Evolutionary conservation across 2,329 filamentous ascomycete genomes (phyloP), one percentile per base, ranked within the genome.

Genomic region (Claviceps fusiformis): DNA sequence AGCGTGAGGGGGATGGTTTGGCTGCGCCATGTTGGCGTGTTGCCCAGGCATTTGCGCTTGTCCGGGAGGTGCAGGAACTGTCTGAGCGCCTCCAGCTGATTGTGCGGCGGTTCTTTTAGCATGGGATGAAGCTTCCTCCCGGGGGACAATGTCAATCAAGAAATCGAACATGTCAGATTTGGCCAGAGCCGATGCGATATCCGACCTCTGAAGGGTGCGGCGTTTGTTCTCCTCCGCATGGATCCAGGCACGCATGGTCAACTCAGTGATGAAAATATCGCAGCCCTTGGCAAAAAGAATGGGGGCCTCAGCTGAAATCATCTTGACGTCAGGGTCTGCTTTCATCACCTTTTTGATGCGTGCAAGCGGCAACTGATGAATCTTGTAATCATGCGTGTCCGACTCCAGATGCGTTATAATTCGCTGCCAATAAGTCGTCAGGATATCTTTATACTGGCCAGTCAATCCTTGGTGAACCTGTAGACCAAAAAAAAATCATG

Each of bases 111-210:
- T 77, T 60, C 91, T 79, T 74, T 95, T 96, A 45, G 90, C 82
- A 67, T 91, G 89, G 27, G 86, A 83, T 10, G 87, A 80, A 41
- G 92, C 90, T 70, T 98, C 93, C 70, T 98, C 93, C 53, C 93
- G 85, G 3, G 93, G 93, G 6, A 98, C 93, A 59, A 98, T 98
- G 67, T 98, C 93, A 68, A 98, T 98, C 57, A 98, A 78, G 73
- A 98, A 98, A 73, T 98, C 93, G 70, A 98, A 98, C 93, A 98
- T 98, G 74, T 98, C 93, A 27, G 90, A 96, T 73, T 98, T 98
- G 57, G 89, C 87, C 29, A 98, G 78, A 15, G 93, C 93, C 11
- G 90, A 95, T 27, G 93, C 93, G 68, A 98, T 98, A 66, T 98
- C 93, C 56, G 89, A 95, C 52, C 93, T 83, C 71, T 98, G 93